Evolutionary conservation across 2,329 filamentous ascomycete species (phyloP), one percentile per base, ranked within the genome.

Genomic region (Lasiodiplodia gonubiensis): DNA sequence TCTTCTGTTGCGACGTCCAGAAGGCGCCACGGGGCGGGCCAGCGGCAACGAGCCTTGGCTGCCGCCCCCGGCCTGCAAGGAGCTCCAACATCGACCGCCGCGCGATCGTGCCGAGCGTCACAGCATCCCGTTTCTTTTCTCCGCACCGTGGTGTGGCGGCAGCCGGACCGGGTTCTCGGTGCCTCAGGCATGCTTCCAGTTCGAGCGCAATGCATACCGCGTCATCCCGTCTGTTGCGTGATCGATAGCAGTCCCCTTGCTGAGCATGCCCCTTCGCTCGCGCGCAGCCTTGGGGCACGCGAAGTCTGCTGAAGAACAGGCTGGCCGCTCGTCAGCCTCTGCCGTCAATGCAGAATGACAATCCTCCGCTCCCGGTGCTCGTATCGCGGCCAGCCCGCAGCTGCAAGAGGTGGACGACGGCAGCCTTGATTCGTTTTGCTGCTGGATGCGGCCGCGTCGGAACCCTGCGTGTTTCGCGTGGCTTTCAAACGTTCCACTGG

Each of bases 401-500:
- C 59, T 63, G 59, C 54, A 59, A 14, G 14, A 42, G 18, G 53
- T 27, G 14, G 25, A 27, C 14, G 12, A 18, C 16, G 25, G 21
- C 25, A 30, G 52, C 21, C 55, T 11, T 49, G 57, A 51, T 63
- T 51, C 46, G 59, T 35, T 63, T 51, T 63, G 59, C 59, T 51
- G 42, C 59, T 63, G 46, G 21, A 33, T 4, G 42, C 42, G 57
- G 42, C 27, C 42, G n/a, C 42, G 8, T 18, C 39, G 57, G 39
- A 61, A 53, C 48, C 60, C 60, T 64, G 60, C 30, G 39, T 64
- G 61, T 64, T 51, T 64, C 61, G 61, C 61, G 61, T 64, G 61
- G 61, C 61, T 64, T 64, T 39, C 49, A 64, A 51, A 35, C 37
- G 51, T 64, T 18, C 30, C 60, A 52, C 60, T 64, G 60, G 33